Conservation (phyloP, 345 rosid species). For the Camelina neglecta region DNA sequence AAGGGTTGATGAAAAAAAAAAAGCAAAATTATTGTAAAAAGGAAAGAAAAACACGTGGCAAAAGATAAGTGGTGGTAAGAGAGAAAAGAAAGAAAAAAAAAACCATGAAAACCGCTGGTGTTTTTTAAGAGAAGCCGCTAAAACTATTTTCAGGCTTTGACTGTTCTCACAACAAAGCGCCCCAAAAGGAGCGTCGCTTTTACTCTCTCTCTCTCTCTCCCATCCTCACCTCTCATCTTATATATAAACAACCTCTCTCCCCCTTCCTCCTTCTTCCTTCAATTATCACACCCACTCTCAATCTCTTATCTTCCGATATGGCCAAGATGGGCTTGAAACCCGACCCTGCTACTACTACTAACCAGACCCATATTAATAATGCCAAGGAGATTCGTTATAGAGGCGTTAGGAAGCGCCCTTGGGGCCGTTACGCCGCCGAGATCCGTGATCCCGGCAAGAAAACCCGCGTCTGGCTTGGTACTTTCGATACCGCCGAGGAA, state of each 20-base stretch:
- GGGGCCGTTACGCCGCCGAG: conserved; percentile 99
- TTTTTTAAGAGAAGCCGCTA: conserved; percentile 58
- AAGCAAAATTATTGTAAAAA: background rate
- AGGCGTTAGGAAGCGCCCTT: conserved; percentile 91
- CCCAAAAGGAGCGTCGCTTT: conserved; percentile 62
- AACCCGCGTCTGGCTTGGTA: conserved; percentile 95
- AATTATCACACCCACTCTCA: conserved; percentile 31
- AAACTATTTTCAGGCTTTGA: conserved; percentile 47
- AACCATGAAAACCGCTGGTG: conserved; percentile 45
- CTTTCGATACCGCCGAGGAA: conserved; percentile 86
- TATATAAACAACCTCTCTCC: conserved; percentile 15
- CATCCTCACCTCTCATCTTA: background rate
- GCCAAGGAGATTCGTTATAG: conserved; percentile 73
- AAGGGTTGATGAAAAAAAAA: conserved; percentile 24
- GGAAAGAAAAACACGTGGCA: conserved; percentile 46
- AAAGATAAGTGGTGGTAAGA: conserved; percentile 19
- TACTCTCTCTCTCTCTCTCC: conserved; percentile 25
- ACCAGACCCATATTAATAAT: conserved; percentile 1
- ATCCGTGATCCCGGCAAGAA: conserved; percentile 94
- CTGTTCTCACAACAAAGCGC: conserved; percentile 57
- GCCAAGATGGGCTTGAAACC: conserved; percentile 44
- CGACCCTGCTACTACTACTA: conserved; percentile 29
- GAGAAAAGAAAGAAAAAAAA: background rate
- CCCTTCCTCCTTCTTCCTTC: conserved; percentile 33
- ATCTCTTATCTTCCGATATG: conserved; percentile 11